These are phyloP conservation scores for Acacia crassicarpa DNA, from an alignment of 306 rosid genomes.

Conservation along the genomic window DNA sequence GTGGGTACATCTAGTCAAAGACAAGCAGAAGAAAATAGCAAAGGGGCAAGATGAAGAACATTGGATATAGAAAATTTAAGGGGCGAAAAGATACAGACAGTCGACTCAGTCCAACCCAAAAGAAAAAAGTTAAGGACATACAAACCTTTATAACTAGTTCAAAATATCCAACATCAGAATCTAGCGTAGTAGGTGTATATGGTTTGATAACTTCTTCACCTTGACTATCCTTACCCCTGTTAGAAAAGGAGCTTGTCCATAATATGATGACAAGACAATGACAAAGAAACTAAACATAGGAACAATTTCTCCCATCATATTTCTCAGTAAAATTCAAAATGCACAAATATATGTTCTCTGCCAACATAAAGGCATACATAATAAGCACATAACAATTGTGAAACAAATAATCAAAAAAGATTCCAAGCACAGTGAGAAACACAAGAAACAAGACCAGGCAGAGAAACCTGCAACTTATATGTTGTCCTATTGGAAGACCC, in stretches of 20 bases:
- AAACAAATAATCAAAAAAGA: neutral
- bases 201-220: conserved; percentile 97
- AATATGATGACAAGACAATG: conserved; percentile 3
- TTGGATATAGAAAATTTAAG: neutral
- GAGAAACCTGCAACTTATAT: conserved; percentile 92
- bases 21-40: conserved; percentile 12
- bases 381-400: neutral
- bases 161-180: conserved; percentile 90
- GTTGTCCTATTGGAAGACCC: conserved; percentile 99
- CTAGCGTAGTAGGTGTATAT: conserved; percentile 94
- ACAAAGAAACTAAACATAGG: neutral
- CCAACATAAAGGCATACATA: conserved; percentile 3
- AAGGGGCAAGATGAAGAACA: conserved; percentile 21
- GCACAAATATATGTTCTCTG: conserved; percentile 10
- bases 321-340: neutral
- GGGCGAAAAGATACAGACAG: neutral
- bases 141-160: conserved; percentile 89
- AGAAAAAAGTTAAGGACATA: conserved; percentile 11
- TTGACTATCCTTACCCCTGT: conserved; percentile 92
- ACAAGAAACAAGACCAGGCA: conserved; percentile 21
- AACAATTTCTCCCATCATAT: neutral
- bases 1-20: conserved; percentile 86
- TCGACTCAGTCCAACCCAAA: neutral
- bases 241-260: conserved; percentile 25
- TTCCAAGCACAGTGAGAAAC: conserved; percentile 13